Base-by-base conservation (phyloP, 129 eudicot genomes). In the Flaveria bidentis region DNA sequence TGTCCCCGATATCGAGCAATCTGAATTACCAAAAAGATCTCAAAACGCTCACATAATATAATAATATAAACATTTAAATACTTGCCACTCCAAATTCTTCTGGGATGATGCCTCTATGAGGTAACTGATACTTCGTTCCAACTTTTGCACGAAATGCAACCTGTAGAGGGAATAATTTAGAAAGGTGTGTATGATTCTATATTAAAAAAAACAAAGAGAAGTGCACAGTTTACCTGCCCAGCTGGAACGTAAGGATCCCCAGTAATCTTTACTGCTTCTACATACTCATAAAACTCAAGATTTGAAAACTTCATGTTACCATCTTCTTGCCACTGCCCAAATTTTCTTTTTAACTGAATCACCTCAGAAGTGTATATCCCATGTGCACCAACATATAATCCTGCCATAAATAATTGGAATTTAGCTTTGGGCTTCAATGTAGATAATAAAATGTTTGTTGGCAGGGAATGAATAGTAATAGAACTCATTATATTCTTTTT, bases 41-140 rank as follows among this genome's bases (percentile, higher is more conserved):
- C 46, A 76, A 76, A n/a, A 68, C n/a, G 55, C 20, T 44, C 60
- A 74, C 42, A 41, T 44, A 42, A 25, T 4, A 15, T 4, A 46
- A 57, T 39, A 72, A 53, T 13, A 61, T 6, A n/a, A 69, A 36
- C 13, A 60, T 28, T 20, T 20, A 11, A 44, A 47, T 62, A 77
- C 90, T 75, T 88, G 86, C 98, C 96, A 91, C 98, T 75, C 98
- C 98, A 86, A 94, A 94, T 73, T 94, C 98, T 84, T 91, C 98
- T 39, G 97, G 98, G 68, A 94, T 88, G 74, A 95, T 89, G 74
- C 99, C 99, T 84, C 86, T 87, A 63, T 95, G 96, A 22, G 99
- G 97, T 52, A 95, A 94, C 86, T 95, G 94, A 85, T 95, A 95
- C 53, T 78, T 76, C 57, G 89, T 91, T 60, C 99, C 99, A 83